Conservation (phyloP, 75 land plant genomes). For the Cunninghamia lanceolata region DNA sequence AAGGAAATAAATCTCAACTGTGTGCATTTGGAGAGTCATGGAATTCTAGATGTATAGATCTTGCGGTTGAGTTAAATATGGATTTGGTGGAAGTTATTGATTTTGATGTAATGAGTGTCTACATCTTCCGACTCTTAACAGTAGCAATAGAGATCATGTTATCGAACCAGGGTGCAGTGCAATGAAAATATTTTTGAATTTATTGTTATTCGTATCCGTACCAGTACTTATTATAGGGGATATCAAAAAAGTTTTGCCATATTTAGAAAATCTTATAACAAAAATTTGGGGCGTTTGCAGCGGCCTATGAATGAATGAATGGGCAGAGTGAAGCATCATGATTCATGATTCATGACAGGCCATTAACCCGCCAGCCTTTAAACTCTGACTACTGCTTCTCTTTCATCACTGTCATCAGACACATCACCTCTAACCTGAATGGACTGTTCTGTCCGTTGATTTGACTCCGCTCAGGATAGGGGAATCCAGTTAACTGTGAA, state of each 20-base stretch:
- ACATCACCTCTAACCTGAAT: background rate
- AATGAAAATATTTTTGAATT: background rate
- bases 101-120: background rate
- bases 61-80: background rate
- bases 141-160: background rate
- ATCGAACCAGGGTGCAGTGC: background rate
- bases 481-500: background rate
- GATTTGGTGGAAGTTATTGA: background rate
- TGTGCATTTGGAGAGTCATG: background rate
- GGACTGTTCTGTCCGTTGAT: background rate
- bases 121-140: background rate
- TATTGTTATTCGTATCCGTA: background rate
- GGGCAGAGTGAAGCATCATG: background rate
- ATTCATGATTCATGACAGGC: background rate
- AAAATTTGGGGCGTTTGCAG: background rate
- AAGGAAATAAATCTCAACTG: background rate
- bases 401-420: background rate
- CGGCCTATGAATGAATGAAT: background rate
- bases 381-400: background rate
- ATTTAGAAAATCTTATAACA: background rate
- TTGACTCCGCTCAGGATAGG: background rate
- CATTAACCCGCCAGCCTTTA: background rate
- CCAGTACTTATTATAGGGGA: background rate
- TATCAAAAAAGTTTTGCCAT: background rate
- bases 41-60: background rate